Evolutionary conservation across 164 flowering plant species (phyloP).

Genomic region (Nymphaea thermarum): DNA sequence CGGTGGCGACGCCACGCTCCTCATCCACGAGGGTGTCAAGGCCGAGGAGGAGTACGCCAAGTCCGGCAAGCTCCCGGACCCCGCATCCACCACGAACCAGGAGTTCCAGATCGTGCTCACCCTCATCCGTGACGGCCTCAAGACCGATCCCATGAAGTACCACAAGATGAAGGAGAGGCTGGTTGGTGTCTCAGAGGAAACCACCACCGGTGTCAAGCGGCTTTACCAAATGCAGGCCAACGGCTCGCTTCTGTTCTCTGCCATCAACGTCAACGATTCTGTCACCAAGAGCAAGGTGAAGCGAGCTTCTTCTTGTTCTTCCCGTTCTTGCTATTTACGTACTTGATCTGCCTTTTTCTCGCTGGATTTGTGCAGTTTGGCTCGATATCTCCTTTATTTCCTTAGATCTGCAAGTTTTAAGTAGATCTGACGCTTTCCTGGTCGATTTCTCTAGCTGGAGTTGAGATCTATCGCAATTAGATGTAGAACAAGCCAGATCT

Average conservation of each 20-base stretch:
- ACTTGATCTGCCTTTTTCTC: too few species aligned
- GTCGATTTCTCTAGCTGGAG: too few species aligned
- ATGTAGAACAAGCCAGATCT: too few species aligned
- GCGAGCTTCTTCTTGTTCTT: not conserved
- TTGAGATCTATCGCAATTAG: too few species aligned
- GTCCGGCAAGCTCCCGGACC: constrained; percentile 24
- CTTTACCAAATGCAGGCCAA: constrained; percentile 23
- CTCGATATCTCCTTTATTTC: too few species aligned
- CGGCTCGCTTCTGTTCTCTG: constrained; percentile 22
- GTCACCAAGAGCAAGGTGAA: constrained; percentile 22
- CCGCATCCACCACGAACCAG: constrained; percentile 26
- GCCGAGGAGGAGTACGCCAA: constrained; percentile 20
- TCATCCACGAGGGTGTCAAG: constrained; percentile 22
- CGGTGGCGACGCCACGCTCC: constrained; percentile 22
- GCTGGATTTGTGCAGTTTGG: too few species aligned
- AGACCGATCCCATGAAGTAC: constrained; percentile 22
- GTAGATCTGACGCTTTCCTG: too few species aligned
- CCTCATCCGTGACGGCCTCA: constrained; percentile 22
- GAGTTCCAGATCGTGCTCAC: constrained; percentile 32
- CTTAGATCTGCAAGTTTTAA: too few species aligned
- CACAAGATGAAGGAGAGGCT: constrained; percentile 27
- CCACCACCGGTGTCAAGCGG: constrained; percentile 27
- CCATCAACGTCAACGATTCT: constrained; percentile 19
- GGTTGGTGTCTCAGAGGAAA: constrained; percentile 30
- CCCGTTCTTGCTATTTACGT: not conserved